Percentiles rank a stretch among this genome's conserved stretches.
phyloP scores from a whole-genome alignment of 208 protist species.

The Angomonas ambiguus region DNA sequence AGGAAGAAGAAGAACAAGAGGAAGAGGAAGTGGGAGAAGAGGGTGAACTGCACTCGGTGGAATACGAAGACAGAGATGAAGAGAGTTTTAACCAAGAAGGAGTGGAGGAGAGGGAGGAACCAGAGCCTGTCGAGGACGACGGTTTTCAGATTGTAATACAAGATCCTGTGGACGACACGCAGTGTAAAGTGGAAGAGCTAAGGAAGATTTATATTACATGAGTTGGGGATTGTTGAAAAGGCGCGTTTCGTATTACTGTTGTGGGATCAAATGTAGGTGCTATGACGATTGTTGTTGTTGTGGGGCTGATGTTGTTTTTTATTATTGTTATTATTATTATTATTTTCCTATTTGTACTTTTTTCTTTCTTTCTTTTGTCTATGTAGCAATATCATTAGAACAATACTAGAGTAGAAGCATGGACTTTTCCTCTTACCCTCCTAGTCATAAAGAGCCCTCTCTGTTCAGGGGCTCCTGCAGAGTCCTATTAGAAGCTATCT shows the following conservation, averaged over 20 bases:
- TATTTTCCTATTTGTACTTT: background rate
- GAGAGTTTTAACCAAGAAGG: background rate
- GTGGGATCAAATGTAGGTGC: background rate
- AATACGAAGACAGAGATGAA: background rate
- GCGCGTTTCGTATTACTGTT: no score
- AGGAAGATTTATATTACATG: background rate
- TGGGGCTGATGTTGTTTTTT: background rate
- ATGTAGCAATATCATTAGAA: background rate
- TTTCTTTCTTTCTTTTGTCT: background rate
- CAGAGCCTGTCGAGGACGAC: background rate
- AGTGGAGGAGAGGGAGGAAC: background rate
- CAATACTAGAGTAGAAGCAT: conserved; percentile 5
- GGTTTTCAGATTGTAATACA: background rate
- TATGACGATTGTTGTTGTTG: conserved; percentile 6
- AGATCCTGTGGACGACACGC: background rate
- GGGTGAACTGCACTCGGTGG: background rate
- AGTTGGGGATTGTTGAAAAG: no score
- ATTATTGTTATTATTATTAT: background rate
- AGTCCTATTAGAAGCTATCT: conserved; percentile 42
- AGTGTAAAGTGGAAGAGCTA: background rate
- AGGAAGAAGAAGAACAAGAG: conserved; percentile 1
- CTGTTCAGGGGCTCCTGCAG: conserved; percentile 29
- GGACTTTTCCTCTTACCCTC: background rate
- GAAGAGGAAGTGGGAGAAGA: background rate
- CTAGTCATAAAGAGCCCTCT: background rate